phyloP scores from a whole-genome alignment of 1,284 basidiomycete genomes.

The Cutaneotrichosporon sp. region DNA sequence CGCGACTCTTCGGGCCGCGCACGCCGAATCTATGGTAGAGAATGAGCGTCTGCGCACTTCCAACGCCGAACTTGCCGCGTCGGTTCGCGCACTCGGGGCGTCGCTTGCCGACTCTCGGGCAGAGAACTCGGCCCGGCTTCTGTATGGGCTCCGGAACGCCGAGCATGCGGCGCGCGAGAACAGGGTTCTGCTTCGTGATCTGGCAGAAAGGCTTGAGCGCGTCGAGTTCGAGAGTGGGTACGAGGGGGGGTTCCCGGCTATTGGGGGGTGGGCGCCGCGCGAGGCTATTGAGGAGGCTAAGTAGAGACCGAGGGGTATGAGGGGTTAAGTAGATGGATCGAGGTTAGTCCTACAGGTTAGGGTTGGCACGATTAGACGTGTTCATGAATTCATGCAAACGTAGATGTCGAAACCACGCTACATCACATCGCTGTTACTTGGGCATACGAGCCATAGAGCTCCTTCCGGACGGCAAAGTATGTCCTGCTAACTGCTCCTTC shows the following conservation, averaged over 20 bases:
- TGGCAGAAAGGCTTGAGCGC: not conserved
- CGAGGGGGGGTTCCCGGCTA: not conserved
- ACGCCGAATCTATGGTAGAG: not conserved
- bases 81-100: not conserved
- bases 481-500: conserved; percentile 85
- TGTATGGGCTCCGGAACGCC: not conserved
- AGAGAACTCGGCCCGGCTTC: not conserved
- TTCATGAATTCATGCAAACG: no score
- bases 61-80: conserved; percentile 1
- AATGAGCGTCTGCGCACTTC: conserved; percentile 2
- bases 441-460: conserved; percentile 85
- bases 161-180: conserved; percentile 1
- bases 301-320: no score
- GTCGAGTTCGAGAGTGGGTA: not conserved
- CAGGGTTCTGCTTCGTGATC: not conserved
- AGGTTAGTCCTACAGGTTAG: no score
- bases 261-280: not conserved
- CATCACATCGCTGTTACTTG: conserved; percentile 60
- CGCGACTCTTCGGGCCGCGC: not conserved
- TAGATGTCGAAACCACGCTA: not conserved
- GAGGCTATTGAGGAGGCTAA: not conserved
- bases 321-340: no score
- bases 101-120: not conserved
- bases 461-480: conserved; percentile 80
- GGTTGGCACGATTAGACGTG: no score